Percentiles rank a stretch among this genome's conserved stretches.
phyloP scores from a whole-genome alignment of 371 early-diverging fungal genomes.

The Syncephalastrum sp. region DNA sequence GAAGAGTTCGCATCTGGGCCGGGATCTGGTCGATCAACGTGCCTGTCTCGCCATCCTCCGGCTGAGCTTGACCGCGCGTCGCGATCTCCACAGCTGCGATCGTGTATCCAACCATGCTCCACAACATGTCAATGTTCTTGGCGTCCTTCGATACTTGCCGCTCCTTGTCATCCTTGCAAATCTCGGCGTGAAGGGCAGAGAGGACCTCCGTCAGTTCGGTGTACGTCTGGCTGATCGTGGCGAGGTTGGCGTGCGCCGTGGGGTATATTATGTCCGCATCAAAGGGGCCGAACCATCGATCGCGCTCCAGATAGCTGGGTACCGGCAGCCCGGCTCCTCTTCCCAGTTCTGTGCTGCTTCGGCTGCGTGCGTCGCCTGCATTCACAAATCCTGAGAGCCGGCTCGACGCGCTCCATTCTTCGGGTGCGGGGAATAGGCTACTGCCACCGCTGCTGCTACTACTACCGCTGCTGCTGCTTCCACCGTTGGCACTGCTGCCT shows the following conservation, averaged over 20 bases:
- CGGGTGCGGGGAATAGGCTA: constrained; percentile 9
- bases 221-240: constrained; percentile 50
- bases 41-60: constrained; percentile 13
- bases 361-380: not conserved
- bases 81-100: constrained; percentile 68
- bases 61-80: constrained; percentile 50
- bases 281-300: constrained; percentile 33
- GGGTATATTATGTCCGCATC: constrained; percentile 32
- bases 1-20: constrained; percentile 53
- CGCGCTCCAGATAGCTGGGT: not conserved
- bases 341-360: too few species aligned
- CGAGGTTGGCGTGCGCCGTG: constrained; percentile 26
- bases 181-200: constrained; percentile 45
- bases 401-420: constrained; percentile 6
- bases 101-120: constrained; percentile 70
- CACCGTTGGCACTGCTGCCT: too few species aligned
- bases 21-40: constrained; percentile 63
- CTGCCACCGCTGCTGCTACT: constrained; percentile 2
- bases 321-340: too few species aligned
- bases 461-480: too few species aligned
- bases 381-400: not conserved
- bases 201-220: constrained; percentile 50
- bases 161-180: constrained; percentile 37
- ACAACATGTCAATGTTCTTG: constrained; percentile 55
- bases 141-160: constrained; percentile 32